Percentiles rank a stretch among this genome's conserved stretches.
Conservation (phyloP, 2,329 filamentous ascomycete species). For the Epichloe sp. region DNA sequence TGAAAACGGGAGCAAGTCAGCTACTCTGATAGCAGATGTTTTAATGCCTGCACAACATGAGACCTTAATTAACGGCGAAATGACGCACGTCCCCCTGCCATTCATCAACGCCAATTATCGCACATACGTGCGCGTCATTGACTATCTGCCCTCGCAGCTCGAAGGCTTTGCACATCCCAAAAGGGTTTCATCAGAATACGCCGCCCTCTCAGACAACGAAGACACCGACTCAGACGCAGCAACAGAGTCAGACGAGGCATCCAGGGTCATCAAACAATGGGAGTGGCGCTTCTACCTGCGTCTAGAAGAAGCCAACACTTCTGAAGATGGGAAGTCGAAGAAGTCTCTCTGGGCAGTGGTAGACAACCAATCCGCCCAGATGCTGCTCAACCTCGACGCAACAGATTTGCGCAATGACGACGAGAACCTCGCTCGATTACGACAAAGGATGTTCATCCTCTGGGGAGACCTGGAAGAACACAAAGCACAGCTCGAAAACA, state of each 20-base stretch:
- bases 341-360: conserved; percentile 55
- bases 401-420: conserved; percentile 41
- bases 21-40: conserved; percentile 26
- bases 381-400: conserved; percentile 34
- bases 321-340: conserved; percentile 18
- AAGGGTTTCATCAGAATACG: conserved; percentile 30
- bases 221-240: conserved; percentile 11
- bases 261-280: conserved; percentile 34
- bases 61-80: conserved; percentile 27
- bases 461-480: conserved; percentile 79
- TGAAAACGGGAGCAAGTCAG: conserved; percentile 26
- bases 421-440: conserved; percentile 36
- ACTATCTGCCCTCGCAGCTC: conserved; percentile 60
- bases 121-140: conserved; percentile 60
- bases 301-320: conserved; percentile 47
- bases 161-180: conserved; percentile 53
- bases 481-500: conserved; percentile 25
- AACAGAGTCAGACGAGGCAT: conserved; percentile 13
- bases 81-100: conserved; percentile 37
- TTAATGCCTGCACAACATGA: conserved; percentile 26
- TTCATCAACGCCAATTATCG: conserved; percentile 65
- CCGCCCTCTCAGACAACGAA: conserved; percentile 33
- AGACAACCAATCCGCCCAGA: conserved; percentile 39
- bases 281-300: conserved; percentile 76
- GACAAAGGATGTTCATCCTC: conserved; percentile 59